Evolutionary conservation across 768 basidiomycete species (phyloP).

Genomic region (Tephrocybe rancida): DNA sequence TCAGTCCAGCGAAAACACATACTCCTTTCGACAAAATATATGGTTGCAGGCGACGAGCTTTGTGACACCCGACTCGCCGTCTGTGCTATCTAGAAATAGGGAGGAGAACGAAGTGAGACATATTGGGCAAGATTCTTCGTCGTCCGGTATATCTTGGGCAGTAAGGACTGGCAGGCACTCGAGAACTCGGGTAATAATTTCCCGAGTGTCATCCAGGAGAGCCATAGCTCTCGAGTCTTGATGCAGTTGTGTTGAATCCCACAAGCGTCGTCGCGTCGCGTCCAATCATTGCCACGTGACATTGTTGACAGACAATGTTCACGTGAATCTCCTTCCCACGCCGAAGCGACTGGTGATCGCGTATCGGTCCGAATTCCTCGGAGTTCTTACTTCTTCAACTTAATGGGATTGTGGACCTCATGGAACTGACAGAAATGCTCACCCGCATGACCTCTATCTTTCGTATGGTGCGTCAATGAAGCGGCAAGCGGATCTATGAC

Average conservation of each 20-base stretch:
- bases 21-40: slow-evolving; percentile 71
- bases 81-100: slow-evolving; percentile 37
- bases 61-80: slow-evolving; percentile 46
- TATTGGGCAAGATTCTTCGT: slow-evolving; percentile 66
- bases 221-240: slow-evolving; percentile 6
- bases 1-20: slow-evolving; percentile 14
- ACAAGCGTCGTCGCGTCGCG: slow-evolving; percentile 13
- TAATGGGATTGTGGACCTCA: too few relatives aligned
- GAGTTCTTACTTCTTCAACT: neutral
- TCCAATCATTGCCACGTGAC: slow-evolving; percentile 6
- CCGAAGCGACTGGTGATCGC: too few relatives aligned
- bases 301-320: slow-evolving; percentile 1
- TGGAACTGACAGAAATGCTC: neutral
- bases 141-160: slow-evolving; percentile 35
- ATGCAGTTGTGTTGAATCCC: slow-evolving; percentile 10
- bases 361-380: neutral
- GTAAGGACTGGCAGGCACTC: slow-evolving; percentile 45
- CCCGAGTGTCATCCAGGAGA: slow-evolving; percentile 19
- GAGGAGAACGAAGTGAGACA: slow-evolving; percentile 57
- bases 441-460: neutral
- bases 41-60: slow-evolving; percentile 64
- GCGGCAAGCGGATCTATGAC: neutral
- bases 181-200: slow-evolving; percentile 40
- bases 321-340: neutral
- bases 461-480: neutral